Conservation (phyloP, 1,139 yeast genomes). For the Candida frijolesensis region DNA sequence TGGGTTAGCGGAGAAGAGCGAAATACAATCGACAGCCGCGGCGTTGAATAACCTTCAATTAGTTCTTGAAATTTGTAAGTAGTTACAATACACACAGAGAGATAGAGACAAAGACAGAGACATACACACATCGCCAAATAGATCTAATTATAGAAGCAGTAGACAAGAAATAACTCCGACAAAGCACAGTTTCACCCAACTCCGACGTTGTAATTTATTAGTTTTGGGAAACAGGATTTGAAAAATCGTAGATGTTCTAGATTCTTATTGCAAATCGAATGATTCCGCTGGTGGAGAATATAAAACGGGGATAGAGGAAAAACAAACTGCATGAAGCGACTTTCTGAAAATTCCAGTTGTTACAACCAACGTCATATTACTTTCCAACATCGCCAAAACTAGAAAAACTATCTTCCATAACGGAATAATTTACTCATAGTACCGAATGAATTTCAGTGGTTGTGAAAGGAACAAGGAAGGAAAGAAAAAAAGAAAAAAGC, state of each 20-base stretch:
- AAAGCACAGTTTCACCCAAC: neutral
- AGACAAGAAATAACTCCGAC: neutral
- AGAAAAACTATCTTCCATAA: too few relatives aligned
- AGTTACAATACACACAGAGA: neutral
- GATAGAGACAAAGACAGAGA: too few relatives aligned
- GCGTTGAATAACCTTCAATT: slow-evolving; percentile 4
- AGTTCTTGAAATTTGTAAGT: slow-evolving; percentile 5
- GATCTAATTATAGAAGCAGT: slow-evolving; percentile 1
- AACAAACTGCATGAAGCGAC: too few relatives aligned
- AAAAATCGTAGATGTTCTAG: neutral
- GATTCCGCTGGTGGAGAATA: neutral
- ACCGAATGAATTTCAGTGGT: too few relatives aligned
- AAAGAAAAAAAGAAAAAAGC: too few relatives aligned
- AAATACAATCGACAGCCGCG: slow-evolving; percentile 1
- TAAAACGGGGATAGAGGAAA: neutral
- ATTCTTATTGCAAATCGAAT: neutral
- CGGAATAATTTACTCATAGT: too few relatives aligned
- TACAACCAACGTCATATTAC: neutral
- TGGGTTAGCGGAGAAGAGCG: slow-evolving; percentile 3
- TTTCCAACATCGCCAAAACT: neutral
- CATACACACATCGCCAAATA: neutral
- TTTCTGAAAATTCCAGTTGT: too few relatives aligned
- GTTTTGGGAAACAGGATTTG: neutral
- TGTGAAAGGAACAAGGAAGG: too few relatives aligned
- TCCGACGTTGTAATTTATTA: neutral